Evolutionary conservation across 306 rosid species (phyloP).

Genomic region (Myrica gale): DNA sequence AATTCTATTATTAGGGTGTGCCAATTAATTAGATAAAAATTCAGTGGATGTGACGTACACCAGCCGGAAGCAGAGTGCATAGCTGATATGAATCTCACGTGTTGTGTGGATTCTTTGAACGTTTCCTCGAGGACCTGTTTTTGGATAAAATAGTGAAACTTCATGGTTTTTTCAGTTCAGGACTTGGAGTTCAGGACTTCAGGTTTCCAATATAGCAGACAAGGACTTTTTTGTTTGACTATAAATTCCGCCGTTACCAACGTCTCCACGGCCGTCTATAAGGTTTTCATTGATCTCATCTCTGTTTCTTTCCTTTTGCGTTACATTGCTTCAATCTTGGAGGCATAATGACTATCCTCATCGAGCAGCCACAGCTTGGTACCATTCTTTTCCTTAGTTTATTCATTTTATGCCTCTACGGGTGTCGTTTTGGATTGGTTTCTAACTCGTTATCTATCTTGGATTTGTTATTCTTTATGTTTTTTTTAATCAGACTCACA

Average conservation of each 20-base stretch:
- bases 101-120: constrained; percentile 6
- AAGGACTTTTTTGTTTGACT: constrained; percentile 34
- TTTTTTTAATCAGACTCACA: constrained; percentile 29
- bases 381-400: background rate
- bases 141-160: constrained; percentile 8
- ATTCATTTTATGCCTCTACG: background rate
- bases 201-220: constrained; percentile 34
- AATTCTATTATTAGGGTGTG: background rate
- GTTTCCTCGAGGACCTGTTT: background rate
- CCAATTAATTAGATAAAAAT: background rate
- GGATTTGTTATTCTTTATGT: background rate
- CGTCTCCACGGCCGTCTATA: background rate
- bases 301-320: background rate
- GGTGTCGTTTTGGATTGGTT: too few relatives aligned
- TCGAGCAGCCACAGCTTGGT: constrained; percentile 54
- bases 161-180: background rate
- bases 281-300: background rate
- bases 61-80: background rate
- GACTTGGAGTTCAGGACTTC: constrained; percentile 45
- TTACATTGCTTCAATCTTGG: background rate
- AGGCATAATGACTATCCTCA: constrained; percentile 51
- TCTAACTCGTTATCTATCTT: too few relatives aligned
- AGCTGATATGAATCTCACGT: too few relatives aligned
- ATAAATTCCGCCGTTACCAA: constrained; percentile 31
- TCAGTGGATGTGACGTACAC: background rate